phyloP scores from a whole-genome alignment of 305 asterid genomes.

The Caryopteris hybrid region DNA sequence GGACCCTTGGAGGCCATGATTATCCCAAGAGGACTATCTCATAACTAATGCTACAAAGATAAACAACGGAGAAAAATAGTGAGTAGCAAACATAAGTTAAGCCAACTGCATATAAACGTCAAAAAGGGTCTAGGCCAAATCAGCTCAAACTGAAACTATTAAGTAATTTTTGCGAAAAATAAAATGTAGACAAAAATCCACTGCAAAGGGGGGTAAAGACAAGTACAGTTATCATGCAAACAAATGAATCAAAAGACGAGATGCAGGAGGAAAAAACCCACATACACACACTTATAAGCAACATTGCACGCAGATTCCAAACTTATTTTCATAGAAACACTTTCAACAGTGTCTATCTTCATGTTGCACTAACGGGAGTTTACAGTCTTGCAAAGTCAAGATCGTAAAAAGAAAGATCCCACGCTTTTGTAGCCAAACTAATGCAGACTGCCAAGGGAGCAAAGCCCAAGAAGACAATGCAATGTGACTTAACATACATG shows the following conservation, averaged over 20 bases:
- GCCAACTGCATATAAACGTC: constrained; percentile 3
- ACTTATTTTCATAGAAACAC: not conserved
- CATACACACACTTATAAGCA: not conserved
- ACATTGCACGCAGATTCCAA: not conserved
- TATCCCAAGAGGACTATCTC: constrained; percentile 42
- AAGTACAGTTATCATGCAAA: not conserved
- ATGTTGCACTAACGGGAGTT: not conserved
- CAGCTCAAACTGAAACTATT: not conserved
- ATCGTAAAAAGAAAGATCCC: not conserved
- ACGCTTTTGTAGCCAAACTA: not conserved
- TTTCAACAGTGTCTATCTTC: not conserved
- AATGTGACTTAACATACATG: not conserved
- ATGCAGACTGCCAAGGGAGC: not conserved
- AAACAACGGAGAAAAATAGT: not conserved
- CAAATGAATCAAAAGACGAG: not conserved
- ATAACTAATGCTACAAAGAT: constrained; percentile 35
- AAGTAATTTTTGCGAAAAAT: not conserved
- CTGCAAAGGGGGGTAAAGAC: not conserved
- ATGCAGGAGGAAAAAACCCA: not conserved
- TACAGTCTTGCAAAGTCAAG: not conserved
- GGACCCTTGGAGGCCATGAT: constrained; percentile 99
- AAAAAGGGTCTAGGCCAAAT: not conserved
- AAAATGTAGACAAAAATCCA: not conserved
- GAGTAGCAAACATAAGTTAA: constrained; percentile 7
- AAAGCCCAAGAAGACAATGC: not conserved